Evolutionary conservation across 805 yeast species (phyloP).

Genomic region (Saccharomycopsis selenospora): DNA sequence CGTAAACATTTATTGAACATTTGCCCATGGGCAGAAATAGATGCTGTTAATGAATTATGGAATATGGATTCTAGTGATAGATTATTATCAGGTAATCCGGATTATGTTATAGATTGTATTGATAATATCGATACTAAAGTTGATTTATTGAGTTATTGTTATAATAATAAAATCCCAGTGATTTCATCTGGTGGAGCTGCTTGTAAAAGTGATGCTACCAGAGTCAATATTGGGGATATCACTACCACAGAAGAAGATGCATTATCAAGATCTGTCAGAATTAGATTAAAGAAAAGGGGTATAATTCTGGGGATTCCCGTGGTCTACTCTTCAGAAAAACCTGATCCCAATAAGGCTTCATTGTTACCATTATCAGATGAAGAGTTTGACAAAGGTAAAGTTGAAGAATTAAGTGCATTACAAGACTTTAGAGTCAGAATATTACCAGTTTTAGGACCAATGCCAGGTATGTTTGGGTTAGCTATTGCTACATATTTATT

Average conservation of each 20-base stretch:
- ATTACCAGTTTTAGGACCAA: slow-evolving; percentile 90
- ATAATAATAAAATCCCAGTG: slow-evolving; percentile 53
- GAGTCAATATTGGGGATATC: slow-evolving; percentile 84
- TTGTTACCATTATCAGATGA: slow-evolving; percentile 79
- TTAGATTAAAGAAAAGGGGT: slow-evolving; percentile 75
- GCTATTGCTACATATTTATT: slow-evolving; percentile 80
- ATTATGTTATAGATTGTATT: slow-evolving; percentile 86
- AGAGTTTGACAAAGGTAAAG: slow-evolving; percentile 72
- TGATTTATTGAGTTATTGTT: slow-evolving; percentile 72
- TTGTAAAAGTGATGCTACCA: slow-evolving; percentile 89
- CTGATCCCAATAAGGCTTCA: slow-evolving; percentile 89
- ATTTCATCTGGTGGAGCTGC: slow-evolving; percentile 97
- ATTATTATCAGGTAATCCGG: slow-evolving; percentile 54
- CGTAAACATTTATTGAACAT: slow-evolving; percentile 57
- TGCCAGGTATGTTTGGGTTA: slow-evolving; percentile 95
- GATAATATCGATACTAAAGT: slow-evolving; percentile 97
- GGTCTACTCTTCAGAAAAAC: slow-evolving; percentile 91
- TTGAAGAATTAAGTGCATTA: slow-evolving; percentile 79
- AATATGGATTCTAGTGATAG: slow-evolving; percentile 55
- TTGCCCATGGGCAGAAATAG: slow-evolving; percentile 93
- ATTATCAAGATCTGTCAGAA: slow-evolving; percentile 76
- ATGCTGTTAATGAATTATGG: slow-evolving; percentile 74
- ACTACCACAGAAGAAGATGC: slow-evolving; percentile 92
- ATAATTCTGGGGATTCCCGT: slow-evolving; percentile 72
- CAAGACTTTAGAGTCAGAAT: slow-evolving; percentile 90